Evolutionary conservation across 768 basidiomycete species (phyloP), one percentile per base, ranked within the genome.

Genomic region (Coprinopsis strossmayeri): DNA sequence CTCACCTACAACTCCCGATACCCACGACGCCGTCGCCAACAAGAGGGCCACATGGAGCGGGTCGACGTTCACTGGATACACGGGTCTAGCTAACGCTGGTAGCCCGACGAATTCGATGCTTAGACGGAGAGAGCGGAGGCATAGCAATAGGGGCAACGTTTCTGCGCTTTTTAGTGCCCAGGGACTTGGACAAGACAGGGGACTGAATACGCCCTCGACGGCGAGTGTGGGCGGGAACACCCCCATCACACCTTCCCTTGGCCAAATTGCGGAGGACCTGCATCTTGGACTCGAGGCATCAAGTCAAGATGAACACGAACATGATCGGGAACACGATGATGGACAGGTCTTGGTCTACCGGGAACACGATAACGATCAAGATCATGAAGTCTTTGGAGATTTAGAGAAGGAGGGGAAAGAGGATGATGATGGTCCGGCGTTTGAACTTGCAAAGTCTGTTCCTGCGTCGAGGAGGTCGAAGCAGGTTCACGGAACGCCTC

Each of bases 11-110:
- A n/a, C n/a, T n/a, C n/a, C n/a, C n/a, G n/a, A n/a, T n/a, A n/a
- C n/a, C n/a, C n/a, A n/a, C n/a, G n/a, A n/a, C n/a, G n/a, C n/a
- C 53, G 27, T 52, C 34, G 55, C 68, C 48, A 55, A 67, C 57
- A 88, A 88, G 57, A 76, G 85, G 13, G 74, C 79, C 12, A 87
- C 86, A 0, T 91, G 87, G 87, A 88, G 78, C 48, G 86, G 84
- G 9, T 41, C 53, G 20, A 35, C 45, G 23, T 76, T 81, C n/a
- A n/a, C n/a, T n/a, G n/a, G n/a, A 1, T 82, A 83, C 50, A 61
- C 70, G 7, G 72, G 72, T 13, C 70, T 81, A 15, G 73, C 76
- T 2, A 64, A 63, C 2, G 66, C 73, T 3, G 74, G 74, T 12
- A 70, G 74, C 51, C 73, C 79, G 2, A 67, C 72, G 10, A 65